These are phyloP conservation scores for Vinca minor DNA, from an alignment of 257 asterid genomes.

Conservation along the genomic window DNA sequence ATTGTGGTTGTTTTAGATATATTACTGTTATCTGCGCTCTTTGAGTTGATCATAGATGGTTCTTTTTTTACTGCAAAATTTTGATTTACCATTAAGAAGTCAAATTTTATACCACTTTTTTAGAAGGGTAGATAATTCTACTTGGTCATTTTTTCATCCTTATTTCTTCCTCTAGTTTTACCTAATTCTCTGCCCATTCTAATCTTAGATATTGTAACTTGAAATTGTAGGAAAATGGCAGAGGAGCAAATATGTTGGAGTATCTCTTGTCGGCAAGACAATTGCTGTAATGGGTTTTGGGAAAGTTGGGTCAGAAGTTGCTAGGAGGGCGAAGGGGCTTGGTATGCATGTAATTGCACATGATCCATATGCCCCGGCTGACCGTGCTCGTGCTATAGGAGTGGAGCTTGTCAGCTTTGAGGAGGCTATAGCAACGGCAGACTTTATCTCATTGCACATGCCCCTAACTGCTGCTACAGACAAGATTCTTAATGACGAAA, in stretches of 20 bases:
- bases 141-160: neutral
- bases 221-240: slow-evolving; percentile 63
- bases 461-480: slow-evolving; percentile 77
- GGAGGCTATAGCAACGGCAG: slow-evolving; percentile 67
- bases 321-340: slow-evolving; percentile 90
- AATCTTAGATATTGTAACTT: neutral
- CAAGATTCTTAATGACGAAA: slow-evolving; percentile 68
- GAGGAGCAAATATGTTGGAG: slow-evolving; percentile 91
- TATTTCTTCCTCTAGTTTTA: neutral
- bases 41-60: neutral
- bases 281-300: slow-evolving; percentile 95
- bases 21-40: neutral
- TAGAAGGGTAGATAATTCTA: neutral
- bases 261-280: slow-evolving; percentile 89
- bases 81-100: neutral
- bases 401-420: slow-evolving; percentile 88
- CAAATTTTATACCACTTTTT: neutral
- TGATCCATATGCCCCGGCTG: slow-evolving; percentile 91
- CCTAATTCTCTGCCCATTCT: neutral
- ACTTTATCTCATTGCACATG: slow-evolving; percentile 91
- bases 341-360: slow-evolving; percentile 95
- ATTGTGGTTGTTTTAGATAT: neutral
- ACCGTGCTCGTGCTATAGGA: slow-evolving; percentile 89
- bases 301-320: slow-evolving; percentile 96
- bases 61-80: neutral